Evolutionary conservation across 176 grass and related monocot genomes (phyloP).

Genomic region (Avena atlantica): DNA sequence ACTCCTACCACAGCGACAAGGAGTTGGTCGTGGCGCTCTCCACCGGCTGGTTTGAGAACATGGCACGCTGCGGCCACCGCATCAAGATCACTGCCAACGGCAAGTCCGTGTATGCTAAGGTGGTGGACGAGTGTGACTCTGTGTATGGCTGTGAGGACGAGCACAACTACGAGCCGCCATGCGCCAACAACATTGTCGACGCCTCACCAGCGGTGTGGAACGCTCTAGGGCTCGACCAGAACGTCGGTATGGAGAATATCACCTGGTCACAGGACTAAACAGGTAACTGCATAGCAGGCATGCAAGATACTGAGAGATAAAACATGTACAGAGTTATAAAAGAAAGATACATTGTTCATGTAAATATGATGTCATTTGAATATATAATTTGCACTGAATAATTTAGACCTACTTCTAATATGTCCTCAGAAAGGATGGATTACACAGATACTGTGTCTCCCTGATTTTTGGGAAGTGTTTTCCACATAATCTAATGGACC

Average conservation of each 20-base stretch:
- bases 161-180: slow-evolving; percentile 57
- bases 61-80: slow-evolving; percentile 37
- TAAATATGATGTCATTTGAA: not conserved
- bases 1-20: slow-evolving; percentile 47
- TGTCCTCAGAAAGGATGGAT: not conserved
- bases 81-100: slow-evolving; percentile 51
- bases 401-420: not conserved
- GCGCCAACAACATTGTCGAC: slow-evolving; percentile 50
- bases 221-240: slow-evolving; percentile 43
- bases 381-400: not conserved
- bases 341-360: not conserved
- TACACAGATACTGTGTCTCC: too few species aligned
- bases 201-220: slow-evolving; percentile 60
- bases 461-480: too few species aligned
- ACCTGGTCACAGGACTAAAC: slow-evolving; percentile 45
- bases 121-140: slow-evolving; percentile 79
- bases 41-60: slow-evolving; percentile 54
- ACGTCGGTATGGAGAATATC: slow-evolving; percentile 31
- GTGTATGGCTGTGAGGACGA: slow-evolving; percentile 51
- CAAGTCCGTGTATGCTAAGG: slow-evolving; percentile 49
- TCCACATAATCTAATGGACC: too few species aligned
- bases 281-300: not conserved
- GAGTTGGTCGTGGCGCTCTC: slow-evolving; percentile 59
- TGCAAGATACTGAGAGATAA: not conserved
- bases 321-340: not conserved